A percentile compares a stretch with the other conserved stretches of the same genome.
phyloP scores from a whole-genome alignment of 2,329 filamentous ascomycete species.

The Dactylellina haptotyla region DNA sequence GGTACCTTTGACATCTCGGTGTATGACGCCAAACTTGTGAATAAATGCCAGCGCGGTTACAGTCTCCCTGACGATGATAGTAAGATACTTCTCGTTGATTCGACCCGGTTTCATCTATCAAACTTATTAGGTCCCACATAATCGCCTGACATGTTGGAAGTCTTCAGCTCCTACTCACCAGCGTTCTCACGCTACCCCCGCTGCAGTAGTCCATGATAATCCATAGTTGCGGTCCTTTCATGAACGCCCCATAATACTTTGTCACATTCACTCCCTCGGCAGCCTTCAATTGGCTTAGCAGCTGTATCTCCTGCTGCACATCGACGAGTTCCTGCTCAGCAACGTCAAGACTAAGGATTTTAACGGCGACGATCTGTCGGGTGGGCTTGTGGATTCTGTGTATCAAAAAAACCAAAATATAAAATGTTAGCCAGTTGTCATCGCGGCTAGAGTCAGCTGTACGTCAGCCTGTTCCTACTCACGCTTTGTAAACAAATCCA shows the following conservation, averaged over 20 bases:
- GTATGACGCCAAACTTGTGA: constrained; percentile 74
- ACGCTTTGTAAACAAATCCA: constrained; percentile 58
- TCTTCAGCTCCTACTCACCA: constrained; percentile 66
- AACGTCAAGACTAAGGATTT: constrained; percentile 86
- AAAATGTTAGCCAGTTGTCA: constrained; percentile 10
- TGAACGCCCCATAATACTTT: constrained; percentile 79
- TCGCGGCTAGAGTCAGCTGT: background rate
- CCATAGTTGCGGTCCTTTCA: constrained; percentile 83
- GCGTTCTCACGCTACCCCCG: constrained; percentile 80
- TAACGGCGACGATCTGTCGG: constrained; percentile 74
- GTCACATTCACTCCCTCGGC: constrained; percentile 82
- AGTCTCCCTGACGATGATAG: constrained; percentile 74
- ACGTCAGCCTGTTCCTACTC: constrained; percentile 5
- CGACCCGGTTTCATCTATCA: constrained; percentile 74
- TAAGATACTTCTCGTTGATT: constrained; percentile 76
- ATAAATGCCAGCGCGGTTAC: constrained; percentile 75
- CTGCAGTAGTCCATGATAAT: constrained; percentile 88
- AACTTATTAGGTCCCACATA: constrained; percentile 52
- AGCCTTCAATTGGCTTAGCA: constrained; percentile 77
- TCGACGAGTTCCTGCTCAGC: constrained; percentile 78
- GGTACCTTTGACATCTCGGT: constrained; percentile 75
- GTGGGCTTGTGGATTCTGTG: constrained; percentile 58
- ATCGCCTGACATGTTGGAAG: constrained; percentile 61
- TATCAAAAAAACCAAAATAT: background rate
- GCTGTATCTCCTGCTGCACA: constrained; percentile 74